Evolutionary conservation across 148 eudicot species (phyloP).

Genomic region (Chenopodium suecicum): DNA sequence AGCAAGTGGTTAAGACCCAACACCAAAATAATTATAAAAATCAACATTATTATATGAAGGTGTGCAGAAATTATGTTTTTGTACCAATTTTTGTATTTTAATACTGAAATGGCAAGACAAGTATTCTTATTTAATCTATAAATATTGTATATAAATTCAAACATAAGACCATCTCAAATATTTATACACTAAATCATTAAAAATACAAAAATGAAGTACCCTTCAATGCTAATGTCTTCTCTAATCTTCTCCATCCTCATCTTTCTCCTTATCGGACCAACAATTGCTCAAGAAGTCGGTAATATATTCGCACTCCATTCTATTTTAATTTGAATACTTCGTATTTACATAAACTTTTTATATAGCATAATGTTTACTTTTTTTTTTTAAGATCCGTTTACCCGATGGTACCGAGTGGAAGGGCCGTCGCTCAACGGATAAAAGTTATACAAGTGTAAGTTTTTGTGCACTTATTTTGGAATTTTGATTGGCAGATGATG

Average conservation of each 20-base stretch:
- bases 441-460: not conserved
- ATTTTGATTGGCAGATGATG: conserved; percentile 9
- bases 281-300: conserved; percentile 19
- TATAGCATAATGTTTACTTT: no score
- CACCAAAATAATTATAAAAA: not conserved
- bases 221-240: not conserved
- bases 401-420: no score
- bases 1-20: not conserved
- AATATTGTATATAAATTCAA: not conserved
- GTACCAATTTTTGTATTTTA: not conserved
- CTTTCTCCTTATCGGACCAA: not conserved
- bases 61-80: not conserved
- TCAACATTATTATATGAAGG: not conserved
- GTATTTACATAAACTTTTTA: no score
- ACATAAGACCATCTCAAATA: not conserved
- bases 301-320: not conserved
- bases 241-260: not conserved
- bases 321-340: not conserved
- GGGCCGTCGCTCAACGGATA: not conserved
- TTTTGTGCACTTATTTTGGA: not conserved
- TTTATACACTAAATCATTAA: not conserved
- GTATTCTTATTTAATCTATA: not conserved
- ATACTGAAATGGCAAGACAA: not conserved
- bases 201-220: not conserved
- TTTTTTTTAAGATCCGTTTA: no score